Evolutionary conservation across 371 early-diverging fungal genomes (phyloP).

Genomic region (Mortierella sp.): DNA sequence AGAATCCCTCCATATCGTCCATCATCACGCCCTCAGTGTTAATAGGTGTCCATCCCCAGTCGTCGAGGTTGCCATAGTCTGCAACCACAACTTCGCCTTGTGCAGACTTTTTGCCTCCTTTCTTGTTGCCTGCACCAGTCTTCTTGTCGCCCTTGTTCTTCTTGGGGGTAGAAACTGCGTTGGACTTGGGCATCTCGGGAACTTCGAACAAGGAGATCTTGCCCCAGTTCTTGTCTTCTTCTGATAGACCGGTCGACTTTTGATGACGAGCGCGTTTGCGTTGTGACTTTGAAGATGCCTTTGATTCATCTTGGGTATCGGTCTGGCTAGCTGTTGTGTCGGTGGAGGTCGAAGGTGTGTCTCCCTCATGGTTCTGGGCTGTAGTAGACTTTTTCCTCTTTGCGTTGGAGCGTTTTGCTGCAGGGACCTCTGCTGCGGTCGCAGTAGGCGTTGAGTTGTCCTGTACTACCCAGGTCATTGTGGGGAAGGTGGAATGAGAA

Average conservation of each 20-base stretch:
- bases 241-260: constrained; percentile 24
- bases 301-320: constrained; percentile 4
- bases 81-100: constrained; percentile 25
- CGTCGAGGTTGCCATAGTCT: constrained; percentile 54
- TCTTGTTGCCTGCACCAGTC: constrained; percentile 17
- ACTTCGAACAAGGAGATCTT: constrained; percentile 39
- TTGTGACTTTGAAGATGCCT: constrained; percentile 44
- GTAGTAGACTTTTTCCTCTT: constrained; percentile 37
- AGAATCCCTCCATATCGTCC: constrained; percentile 82
- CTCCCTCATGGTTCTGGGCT: neutral
- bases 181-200: constrained; percentile 15
- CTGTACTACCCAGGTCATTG: constrained; percentile 46
- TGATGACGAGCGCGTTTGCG: constrained; percentile 51
- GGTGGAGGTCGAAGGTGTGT: neutral
- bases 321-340: constrained; percentile 6
- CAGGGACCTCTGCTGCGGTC: neutral
- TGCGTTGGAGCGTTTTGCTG: constrained; percentile 38
- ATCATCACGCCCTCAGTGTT: constrained; percentile 41
- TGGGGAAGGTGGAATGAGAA: no score
- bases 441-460: constrained; percentile 18
- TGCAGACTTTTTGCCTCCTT: constrained; percentile 15
- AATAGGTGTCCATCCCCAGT: constrained; percentile 75
- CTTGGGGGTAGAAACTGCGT: constrained; percentile 8
- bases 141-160: constrained; percentile 22
- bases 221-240: constrained; percentile 52